Conservation (phyloP, 768 basidiomycete genomes). For the Amanita inopinata region DNA sequence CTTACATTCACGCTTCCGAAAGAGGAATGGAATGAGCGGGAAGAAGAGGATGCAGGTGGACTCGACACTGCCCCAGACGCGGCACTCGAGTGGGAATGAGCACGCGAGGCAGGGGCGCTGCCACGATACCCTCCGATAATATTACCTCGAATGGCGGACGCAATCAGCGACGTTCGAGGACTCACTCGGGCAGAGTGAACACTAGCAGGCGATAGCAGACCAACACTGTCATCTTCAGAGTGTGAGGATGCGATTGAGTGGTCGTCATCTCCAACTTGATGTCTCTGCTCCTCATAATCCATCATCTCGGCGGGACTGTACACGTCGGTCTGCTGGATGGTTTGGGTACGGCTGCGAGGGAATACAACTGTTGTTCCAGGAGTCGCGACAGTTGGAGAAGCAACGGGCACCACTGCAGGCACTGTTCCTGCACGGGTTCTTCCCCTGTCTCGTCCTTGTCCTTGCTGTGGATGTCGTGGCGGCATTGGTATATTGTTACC, state of each 20-base stretch:
- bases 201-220: conserved; percentile 29
- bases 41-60: conserved; percentile 28
- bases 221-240: conserved; percentile 28
- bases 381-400: conserved; percentile 9
- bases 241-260: conserved; percentile 8
- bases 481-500: conserved; percentile 37
- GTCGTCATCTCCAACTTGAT: conserved; percentile 2
- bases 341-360: no score
- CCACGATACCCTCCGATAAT: conserved; percentile 7
- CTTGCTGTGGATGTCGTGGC: conserved; percentile 27
- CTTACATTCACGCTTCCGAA: conserved; percentile 11
- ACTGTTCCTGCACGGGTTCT: conserved; percentile 23
- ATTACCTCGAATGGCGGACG: neutral
- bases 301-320: neutral
- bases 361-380: conserved; percentile 19
- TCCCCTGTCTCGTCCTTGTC: conserved; percentile 15
- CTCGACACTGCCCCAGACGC: conserved; percentile 22
- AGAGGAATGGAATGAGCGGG: conserved; percentile 29
- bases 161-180: conserved; percentile 36
- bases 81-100: conserved; percentile 23
- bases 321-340: conserved; percentile 1
- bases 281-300: conserved; percentile 5
- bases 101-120: conserved; percentile 23
- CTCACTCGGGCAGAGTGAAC: conserved; percentile 28
- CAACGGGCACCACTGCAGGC: conserved; percentile 20